Evolutionary conservation across 164 flowering plant species (phyloP), one percentile per base, ranked within the genome.

Genomic region (Vitis labrusca): DNA sequence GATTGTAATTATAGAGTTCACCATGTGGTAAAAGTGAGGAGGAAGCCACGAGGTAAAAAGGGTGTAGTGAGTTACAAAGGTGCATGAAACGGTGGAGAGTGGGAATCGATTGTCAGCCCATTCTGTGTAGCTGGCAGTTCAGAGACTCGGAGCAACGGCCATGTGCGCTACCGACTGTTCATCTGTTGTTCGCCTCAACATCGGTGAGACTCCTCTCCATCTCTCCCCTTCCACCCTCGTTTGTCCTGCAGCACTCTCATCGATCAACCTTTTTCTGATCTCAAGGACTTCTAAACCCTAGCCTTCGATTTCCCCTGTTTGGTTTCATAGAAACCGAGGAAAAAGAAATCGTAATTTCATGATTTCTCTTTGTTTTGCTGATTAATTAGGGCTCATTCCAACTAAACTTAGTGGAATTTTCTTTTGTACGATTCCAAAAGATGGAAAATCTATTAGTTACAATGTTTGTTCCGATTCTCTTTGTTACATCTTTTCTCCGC

Each of bases 121-220:
- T 37, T 37, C 7, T 37, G 44, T 37, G 44, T 37, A 37, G 44
- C 7, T 37, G 44, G 44, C 44, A 37, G 5, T 6, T 37, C 44
- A 37, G 6, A 37, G 30, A 30, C n/a, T 13, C 63, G n/a, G 57
- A 53, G 57, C 50, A 44, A 75, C 65, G 71, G 59, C 48, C 68
- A 78, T 72, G 75, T 67, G 54, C 14, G 44, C 44, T 37, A 66
- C 83, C 10, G 79, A 73, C 71, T 64, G 51, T 27, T 69, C 88
- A 27, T 83, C 88, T 30, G 50, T 86, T 17, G 82, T 91, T 71
- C 88, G 82, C 63, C 90, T 90, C 54, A 85, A 86, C 74, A 87
- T 90, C 23, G 95, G 95, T 90, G 63, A 60, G 64, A 14, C 57
- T 60, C 60, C n/a, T 59, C 63, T 19, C 19, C 13, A 30, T 71